phyloP scores from a whole-genome alignment of 768 basidiomycete genomes.

The Xanthoconium stramineum region DNA sequence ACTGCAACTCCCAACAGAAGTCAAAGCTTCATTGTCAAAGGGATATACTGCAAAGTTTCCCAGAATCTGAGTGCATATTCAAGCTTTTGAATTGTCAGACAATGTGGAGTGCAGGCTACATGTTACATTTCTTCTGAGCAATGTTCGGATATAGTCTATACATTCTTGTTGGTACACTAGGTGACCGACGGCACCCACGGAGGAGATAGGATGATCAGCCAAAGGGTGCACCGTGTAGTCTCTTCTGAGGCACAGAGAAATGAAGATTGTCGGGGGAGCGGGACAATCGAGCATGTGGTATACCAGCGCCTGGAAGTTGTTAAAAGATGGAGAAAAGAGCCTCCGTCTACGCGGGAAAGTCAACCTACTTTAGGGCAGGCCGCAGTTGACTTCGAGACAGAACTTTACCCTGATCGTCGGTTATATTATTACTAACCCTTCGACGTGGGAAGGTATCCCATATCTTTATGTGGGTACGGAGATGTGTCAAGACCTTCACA shows the following conservation, averaged over 20 bases:
- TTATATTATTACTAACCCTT: too few species aligned
- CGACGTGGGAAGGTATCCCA: too few species aligned
- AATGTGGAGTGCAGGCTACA: neutral
- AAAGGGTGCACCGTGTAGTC: conserved; percentile 49
- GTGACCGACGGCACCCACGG: conserved; percentile 57
- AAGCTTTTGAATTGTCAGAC: too few species aligned
- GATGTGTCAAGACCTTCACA: too few species aligned
- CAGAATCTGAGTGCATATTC: too few species aligned
- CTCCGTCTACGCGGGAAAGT: neutral
- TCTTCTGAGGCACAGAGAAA: conserved; percentile 55
- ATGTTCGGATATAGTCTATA: neutral
- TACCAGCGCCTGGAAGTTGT: conserved; percentile 53
- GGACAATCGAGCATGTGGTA: conserved; percentile 58
- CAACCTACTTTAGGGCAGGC: conserved; percentile 48
- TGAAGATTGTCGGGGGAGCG: conserved; percentile 43
- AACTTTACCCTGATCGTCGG: too few species aligned
- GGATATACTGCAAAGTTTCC: too few species aligned
- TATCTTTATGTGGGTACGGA: too few species aligned
- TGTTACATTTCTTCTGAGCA: too few species aligned
- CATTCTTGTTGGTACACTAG: conserved; percentile 51
- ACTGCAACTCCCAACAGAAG: too few species aligned
- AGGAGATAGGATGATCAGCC: conserved; percentile 49
- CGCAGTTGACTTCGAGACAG: neutral
- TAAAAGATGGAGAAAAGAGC: conserved; percentile 52
- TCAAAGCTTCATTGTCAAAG: too few species aligned